Base-by-base conservation (phyloP, 352 stramenopile species). In the Phytophthora chlamydospora region DNA sequence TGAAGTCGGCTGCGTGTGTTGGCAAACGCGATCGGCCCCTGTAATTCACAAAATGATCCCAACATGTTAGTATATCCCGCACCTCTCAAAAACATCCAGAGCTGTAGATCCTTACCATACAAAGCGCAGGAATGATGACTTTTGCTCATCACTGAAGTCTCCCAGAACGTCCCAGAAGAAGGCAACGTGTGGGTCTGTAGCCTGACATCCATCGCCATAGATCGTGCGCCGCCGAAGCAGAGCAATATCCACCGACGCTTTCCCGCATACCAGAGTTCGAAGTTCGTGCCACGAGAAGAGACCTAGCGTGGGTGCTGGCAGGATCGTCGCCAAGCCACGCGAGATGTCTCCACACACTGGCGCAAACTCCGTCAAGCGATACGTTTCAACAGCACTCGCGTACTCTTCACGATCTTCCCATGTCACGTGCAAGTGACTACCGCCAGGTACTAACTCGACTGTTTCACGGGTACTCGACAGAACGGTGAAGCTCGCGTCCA, bases 341-440 rank as follows among this genome's bases (percentile, higher is more conserved):
- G 77, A 61, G 6, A 96, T 84, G 57, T 92, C 82, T 13, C 63
- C 66, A 49, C 85, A 95, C 12, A 94, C 71, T 5, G 80, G 67
- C n/a, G 75, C 66, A 66, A 95, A 97, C 52, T 97, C 90, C 10
- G 45, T 70, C 13, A 97, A 66, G 0, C 90, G 83, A 59, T 95
- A 96, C 4, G 56, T 63, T 46, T 96, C 84, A 0, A 96, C 80
- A 6, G 85, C 75, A n/a, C 66, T 58, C 4, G 88, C 90, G 45
- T 96, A 97, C 32, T 81, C 83, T 2, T 90, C 73, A 27, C 87
- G 85, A 70, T 98, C 95, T n/a, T 96, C 83, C 86, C 89, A 98
- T 10, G 77, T 93, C 8, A 98, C 90, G 27, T 87, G 80, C 41
- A 97, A 76, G 31, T 87, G 56, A 16, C 62, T 65, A n/a, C 91